Percentiles rank a stretch among this genome's conserved stretches.
These are phyloP conservation scores for Cynara cardunculus DNA, from an alignment of 129 eudicot species.

Conservation along the genomic window DNA sequence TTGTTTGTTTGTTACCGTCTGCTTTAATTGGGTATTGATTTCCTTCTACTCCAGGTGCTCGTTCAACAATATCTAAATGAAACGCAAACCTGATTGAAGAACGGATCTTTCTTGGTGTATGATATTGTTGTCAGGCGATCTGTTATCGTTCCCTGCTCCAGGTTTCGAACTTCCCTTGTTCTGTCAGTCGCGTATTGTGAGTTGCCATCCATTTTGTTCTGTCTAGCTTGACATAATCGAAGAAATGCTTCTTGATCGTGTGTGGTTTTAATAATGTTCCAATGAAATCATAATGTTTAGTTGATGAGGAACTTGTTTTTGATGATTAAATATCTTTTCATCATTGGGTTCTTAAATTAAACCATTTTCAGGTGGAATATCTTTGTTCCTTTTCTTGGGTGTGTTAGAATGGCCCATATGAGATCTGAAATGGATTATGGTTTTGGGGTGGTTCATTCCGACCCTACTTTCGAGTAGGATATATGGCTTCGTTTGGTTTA, in stretches of 20 bases:
- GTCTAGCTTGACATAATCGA: conserved; percentile 3
- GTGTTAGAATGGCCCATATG: background rate
- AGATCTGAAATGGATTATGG: background rate
- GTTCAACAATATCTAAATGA: conserved; percentile 38
- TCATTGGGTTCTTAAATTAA: background rate
- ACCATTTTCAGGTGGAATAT: background rate
- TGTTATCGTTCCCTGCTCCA: background rate
- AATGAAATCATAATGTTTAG: conserved; percentile 2
- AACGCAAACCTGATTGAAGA: conserved; percentile 11
- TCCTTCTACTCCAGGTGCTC: conserved; percentile 33
- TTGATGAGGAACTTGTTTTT: conserved; percentile 24
- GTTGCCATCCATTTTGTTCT: conserved; percentile 16
- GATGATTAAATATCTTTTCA: conserved; percentile 27
- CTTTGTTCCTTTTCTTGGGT: background rate
- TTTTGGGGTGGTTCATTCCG: background rate
- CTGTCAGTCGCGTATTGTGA: conserved; percentile 1
- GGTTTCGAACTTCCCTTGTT: background rate
- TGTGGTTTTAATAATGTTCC: conserved; percentile 20
- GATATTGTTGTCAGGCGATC: background rate
- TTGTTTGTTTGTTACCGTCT: background rate
- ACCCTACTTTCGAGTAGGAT: background rate
- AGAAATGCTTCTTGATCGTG: conserved; percentile 16
- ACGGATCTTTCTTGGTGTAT: background rate
- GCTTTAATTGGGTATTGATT: background rate
- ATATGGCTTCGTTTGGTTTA: background rate